Conservation (phyloP, 495 filamentous ascomycete genomes). For the Immersiella caudata region DNA sequence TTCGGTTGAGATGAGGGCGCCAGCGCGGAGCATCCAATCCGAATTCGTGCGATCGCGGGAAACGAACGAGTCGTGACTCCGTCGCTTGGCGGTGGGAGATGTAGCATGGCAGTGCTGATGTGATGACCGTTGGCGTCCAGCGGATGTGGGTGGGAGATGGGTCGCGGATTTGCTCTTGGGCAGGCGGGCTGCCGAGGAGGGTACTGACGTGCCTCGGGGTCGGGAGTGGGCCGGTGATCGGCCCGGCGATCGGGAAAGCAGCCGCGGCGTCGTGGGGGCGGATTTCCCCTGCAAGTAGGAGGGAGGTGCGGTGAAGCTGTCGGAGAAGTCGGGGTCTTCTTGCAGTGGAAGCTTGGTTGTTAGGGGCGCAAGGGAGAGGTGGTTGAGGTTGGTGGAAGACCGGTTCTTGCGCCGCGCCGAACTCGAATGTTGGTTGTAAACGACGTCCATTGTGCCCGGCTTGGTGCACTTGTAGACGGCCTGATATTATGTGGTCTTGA, state of each 20-base stretch:
- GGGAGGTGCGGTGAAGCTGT: constrained; percentile 30
- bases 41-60: constrained; percentile 48
- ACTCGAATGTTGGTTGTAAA: constrained; percentile 56
- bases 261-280: constrained; percentile 60
- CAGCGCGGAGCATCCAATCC: constrained; percentile 77
- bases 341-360: constrained; percentile 65
- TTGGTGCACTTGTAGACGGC: neutral
- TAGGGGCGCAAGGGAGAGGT: constrained; percentile 65
- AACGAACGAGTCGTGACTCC: neutral
- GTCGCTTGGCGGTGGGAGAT: constrained; percentile 34
- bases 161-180: constrained; percentile 52
- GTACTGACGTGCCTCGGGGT: constrained; percentile 16
- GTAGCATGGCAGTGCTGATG: constrained; percentile 10
- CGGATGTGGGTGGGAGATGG: constrained; percentile 37
- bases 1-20: constrained; percentile 68
- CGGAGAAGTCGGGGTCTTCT: constrained; percentile 46
- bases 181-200: constrained; percentile 33
- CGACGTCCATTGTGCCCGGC: constrained; percentile 50
- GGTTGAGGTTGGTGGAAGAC: constrained; percentile 51
- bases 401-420: constrained; percentile 50
- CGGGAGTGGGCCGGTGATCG: constrained; percentile 45
- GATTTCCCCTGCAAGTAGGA: constrained; percentile 59
- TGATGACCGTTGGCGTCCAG: constrained; percentile 20
- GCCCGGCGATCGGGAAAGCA: constrained; percentile 55
- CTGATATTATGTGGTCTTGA: neutral